Evolutionary conservation across 257 asterid genomes (phyloP).

Genomic region (Nicotiana attenuata): DNA sequence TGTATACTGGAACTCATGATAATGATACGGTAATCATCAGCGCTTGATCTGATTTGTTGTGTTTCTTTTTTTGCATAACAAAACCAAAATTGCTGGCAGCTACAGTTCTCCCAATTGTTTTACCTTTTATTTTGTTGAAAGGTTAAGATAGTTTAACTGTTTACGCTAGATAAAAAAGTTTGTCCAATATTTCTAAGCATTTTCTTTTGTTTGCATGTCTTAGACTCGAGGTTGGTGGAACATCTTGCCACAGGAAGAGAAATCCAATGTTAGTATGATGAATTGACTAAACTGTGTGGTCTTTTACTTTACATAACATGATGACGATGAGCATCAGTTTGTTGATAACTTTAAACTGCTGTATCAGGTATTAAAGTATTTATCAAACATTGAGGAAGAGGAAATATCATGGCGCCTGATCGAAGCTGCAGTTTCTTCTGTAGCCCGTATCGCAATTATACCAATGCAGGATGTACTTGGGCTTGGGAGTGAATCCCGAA

Average conservation of each 20-base stretch:
- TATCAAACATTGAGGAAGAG: slow-evolving; percentile 47
- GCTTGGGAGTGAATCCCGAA: slow-evolving; percentile 83
- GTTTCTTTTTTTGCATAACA: not conserved
- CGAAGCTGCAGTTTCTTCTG: slow-evolving; percentile 76
- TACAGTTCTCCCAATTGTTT: not conserved
- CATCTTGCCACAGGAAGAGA: slow-evolving; percentile 67
- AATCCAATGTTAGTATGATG: slow-evolving; percentile 54
- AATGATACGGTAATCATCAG: slow-evolving; percentile 76
- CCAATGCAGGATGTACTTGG: slow-evolving; percentile 96
- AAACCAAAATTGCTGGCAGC: not conserved
- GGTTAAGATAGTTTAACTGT: not conserved
- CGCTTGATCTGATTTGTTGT: not conserved
- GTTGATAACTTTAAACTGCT: slow-evolving; percentile 15
- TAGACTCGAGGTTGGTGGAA: slow-evolving; percentile 98
- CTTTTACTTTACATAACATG: not conserved
- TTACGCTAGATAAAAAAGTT: not conserved
- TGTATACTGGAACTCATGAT: slow-evolving; percentile 98
- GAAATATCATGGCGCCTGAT: slow-evolving; percentile 86
- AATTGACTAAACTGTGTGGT: not conserved
- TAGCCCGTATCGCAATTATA: slow-evolving; percentile 75
- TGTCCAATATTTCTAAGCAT: slow-evolving; percentile 5
- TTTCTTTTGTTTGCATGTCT: slow-evolving; percentile 9
- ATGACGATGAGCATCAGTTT: slow-evolving; percentile 6
- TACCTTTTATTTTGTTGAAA: not conserved
- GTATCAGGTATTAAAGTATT: slow-evolving; percentile 66